phyloP scores from a whole-genome alignment of 371 early-diverging fungal species.

The Lichtheimia ramosa region DNA sequence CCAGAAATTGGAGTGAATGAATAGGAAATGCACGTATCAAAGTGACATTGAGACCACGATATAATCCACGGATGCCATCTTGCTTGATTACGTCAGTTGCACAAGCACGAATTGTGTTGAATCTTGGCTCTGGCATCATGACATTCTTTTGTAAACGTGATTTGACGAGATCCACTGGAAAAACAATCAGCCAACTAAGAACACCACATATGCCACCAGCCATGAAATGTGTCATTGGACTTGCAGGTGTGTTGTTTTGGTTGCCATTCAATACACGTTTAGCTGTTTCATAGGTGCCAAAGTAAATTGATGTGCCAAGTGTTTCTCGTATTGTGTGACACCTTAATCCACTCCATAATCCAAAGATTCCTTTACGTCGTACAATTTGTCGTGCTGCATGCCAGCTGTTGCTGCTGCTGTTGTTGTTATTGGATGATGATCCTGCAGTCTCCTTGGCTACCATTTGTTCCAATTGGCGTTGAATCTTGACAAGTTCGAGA shows the following conservation, averaged over 20 bases:
- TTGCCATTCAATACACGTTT: conserved; percentile 57
- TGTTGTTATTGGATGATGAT: neutral
- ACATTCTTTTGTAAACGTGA: conserved; percentile 75
- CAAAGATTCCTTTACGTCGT: conserved; percentile 45
- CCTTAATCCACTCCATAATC: conserved; percentile 51
- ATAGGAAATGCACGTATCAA: conserved; percentile 81
- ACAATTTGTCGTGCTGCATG: conserved; percentile 56
- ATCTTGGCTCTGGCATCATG: conserved; percentile 48
- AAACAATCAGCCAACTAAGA: conserved; percentile 76
- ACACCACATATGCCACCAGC: conserved; percentile 80
- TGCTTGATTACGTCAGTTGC: conserved; percentile 49
- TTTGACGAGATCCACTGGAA: conserved; percentile 79
- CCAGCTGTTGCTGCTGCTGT: conserved; percentile 42
- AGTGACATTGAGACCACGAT: conserved; percentile 75
- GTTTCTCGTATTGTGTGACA: conserved; percentile 57
- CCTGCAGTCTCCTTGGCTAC: conserved; percentile 19
- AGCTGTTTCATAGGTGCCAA: conserved; percentile 72
- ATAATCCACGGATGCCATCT: conserved; percentile 63
- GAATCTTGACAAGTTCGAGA: conserved; percentile 79
- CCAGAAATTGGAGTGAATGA: conserved; percentile 79
- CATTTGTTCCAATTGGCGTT: conserved; percentile 70
- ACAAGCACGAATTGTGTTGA: conserved; percentile 48
- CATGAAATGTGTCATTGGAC: conserved; percentile 68
- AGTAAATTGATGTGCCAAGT: conserved; percentile 77
- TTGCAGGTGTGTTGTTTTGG: conserved; percentile 33